phyloP scores from a whole-genome alignment of 1,284 basidiomycete species.

The Rhodotorula sp. region DNA sequence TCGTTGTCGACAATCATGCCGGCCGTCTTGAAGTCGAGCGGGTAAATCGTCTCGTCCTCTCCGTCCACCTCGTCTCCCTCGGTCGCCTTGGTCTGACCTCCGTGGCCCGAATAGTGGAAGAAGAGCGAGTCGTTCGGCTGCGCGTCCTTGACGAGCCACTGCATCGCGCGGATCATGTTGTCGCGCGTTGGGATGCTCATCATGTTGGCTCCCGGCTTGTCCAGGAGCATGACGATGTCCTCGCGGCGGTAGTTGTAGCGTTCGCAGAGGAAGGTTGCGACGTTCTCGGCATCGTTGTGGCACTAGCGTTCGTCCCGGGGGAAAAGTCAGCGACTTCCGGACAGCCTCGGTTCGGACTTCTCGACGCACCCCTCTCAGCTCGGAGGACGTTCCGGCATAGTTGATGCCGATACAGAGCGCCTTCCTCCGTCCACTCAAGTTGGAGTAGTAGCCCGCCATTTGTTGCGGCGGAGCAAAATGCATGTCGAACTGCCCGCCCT shows the following conservation, averaged over 20 bases:
- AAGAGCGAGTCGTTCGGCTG: slow-evolving; percentile 75
- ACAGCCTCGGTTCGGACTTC: no score
- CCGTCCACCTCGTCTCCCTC: slow-evolving; percentile 57
- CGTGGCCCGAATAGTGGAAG: slow-evolving; percentile 88
- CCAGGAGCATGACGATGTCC: slow-evolving; percentile 84
- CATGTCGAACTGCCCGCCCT: slow-evolving; percentile 35
- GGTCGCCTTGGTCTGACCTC: slow-evolving; percentile 69
- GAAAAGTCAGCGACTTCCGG: no score
- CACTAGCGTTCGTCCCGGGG: slow-evolving; percentile 51
- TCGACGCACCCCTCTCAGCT: not conserved
- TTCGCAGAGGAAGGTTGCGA: slow-evolving; percentile 65
- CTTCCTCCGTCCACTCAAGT: slow-evolving; percentile 44
- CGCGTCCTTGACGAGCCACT: slow-evolving; percentile 81
- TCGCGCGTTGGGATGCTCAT: slow-evolving; percentile 64
- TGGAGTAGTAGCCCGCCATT: slow-evolving; percentile 41
- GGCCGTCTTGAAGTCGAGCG: slow-evolving; percentile 67
- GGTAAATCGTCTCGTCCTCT: slow-evolving; percentile 63
- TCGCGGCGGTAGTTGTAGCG: slow-evolving; percentile 67
- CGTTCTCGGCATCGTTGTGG: slow-evolving; percentile 78
- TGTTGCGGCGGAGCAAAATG: slow-evolving; percentile 25
- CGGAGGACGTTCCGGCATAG: slow-evolving; percentile 62
- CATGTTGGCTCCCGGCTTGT: slow-evolving; percentile 63
- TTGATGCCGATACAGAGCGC: slow-evolving; percentile 42
- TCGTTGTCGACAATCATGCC: slow-evolving; percentile 78
- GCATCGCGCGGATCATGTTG: slow-evolving; percentile 86